Percentiles rank a stretch among this genome's conserved stretches.
Conservation (phyloP, 495 filamentous ascomycete genomes). For the Talaromyces nanjingensis region DNA sequence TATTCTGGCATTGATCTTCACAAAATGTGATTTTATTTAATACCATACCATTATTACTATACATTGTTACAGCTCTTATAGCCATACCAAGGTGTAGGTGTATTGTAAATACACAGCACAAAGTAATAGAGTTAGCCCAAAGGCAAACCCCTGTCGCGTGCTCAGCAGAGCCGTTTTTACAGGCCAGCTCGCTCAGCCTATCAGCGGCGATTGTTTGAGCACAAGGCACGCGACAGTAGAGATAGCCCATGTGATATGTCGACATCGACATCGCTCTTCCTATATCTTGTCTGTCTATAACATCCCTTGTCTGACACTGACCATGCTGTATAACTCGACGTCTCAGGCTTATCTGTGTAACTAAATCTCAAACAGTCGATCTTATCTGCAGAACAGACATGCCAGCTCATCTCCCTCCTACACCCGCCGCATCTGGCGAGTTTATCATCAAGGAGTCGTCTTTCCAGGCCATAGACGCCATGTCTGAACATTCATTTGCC, state of each 20-base stretch:
- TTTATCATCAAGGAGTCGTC: conserved; percentile 62
- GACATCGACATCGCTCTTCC: neutral
- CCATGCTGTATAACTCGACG: neutral
- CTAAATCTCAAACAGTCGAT: no score
- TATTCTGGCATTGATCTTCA: neutral
- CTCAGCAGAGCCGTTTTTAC: conserved; percentile 6
- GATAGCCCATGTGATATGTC: neutral
- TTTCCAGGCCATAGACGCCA: conserved; percentile 38
- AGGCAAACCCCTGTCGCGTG: conserved; percentile 5
- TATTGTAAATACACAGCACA: no score
- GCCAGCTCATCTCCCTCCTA: conserved; percentile 67
- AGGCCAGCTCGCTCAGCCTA: conserved; percentile 1
- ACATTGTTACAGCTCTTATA: no score
- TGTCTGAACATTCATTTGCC: conserved; percentile 58
- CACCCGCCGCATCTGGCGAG: conserved; percentile 78
- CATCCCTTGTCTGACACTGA: neutral
- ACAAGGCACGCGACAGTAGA: conserved; percentile 41
- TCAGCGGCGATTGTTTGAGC: conserved; percentile 14
- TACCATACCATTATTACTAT: neutral
- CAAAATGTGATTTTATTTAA: neutral
- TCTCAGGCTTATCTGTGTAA: neutral
- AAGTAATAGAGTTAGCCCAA: neutral
- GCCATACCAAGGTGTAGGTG: neutral
- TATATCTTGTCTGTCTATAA: neutral
- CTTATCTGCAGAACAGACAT: conserved; percentile 30